phyloP scores from a whole-genome alignment of 148 eudicot genomes.

The Dianthus caryophyllus region DNA sequence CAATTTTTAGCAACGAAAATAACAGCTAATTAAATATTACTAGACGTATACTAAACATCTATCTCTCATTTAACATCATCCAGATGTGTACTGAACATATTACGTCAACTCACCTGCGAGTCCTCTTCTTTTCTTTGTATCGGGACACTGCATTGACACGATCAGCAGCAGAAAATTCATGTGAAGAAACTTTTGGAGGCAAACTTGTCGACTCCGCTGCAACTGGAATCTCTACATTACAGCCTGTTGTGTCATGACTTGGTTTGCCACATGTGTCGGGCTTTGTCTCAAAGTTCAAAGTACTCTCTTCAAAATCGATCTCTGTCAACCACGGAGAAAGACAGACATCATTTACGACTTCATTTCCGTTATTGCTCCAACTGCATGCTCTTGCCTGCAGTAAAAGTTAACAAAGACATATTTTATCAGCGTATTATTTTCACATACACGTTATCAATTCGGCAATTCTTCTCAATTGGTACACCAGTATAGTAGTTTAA shows the following conservation, averaged over 20 bases:
- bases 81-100: neutral
- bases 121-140: constrained; percentile 84
- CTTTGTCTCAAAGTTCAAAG: constrained; percentile 46
- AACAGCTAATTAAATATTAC: neutral
- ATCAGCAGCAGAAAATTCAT: constrained; percentile 52
- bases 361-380: constrained; percentile 29
- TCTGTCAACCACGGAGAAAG: constrained; percentile 31
- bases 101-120: constrained; percentile 53
- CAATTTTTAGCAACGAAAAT: neutral
- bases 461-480: too few species aligned
- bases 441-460: too few species aligned
- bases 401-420: constrained; percentile 6
- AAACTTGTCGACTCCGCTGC: constrained; percentile 25
- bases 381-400: constrained; percentile 43
- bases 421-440: too few species aligned
- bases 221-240: constrained; percentile 20
- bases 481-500: too few species aligned
- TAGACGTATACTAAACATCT: too few species aligned
- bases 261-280: constrained; percentile 32
- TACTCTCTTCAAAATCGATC: constrained; percentile 41
- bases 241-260: constrained; percentile 30
- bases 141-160: constrained; percentile 69
- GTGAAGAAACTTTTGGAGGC: constrained; percentile 34
- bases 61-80: neutral
- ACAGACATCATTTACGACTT: constrained; percentile 31